Evolutionary conservation across 352 stramenopile species (phyloP), one percentile per base, ranked within the genome.

Genomic region (Halophytophthora polymorphica): DNA sequence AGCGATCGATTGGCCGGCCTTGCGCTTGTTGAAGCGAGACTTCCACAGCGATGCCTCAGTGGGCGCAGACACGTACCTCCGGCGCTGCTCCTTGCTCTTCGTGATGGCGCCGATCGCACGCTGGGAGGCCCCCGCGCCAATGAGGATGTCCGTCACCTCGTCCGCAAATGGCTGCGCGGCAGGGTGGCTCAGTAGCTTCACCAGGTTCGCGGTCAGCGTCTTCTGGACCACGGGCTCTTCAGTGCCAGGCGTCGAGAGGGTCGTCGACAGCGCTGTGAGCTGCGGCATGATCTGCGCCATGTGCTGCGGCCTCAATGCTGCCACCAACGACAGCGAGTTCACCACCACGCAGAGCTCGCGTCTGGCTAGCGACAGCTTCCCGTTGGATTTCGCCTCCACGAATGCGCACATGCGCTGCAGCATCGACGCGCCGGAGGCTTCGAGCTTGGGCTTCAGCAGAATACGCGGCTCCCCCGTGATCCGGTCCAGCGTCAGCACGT

Each of bases 41-140:
- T 70, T 69, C 11, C 75, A 72, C 42, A 93, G 53, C 21, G 79
- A 86, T 2, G 78, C 76, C 41, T 89, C 83, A 0, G 74, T 86
- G 1, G 79, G 79, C 18, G 79, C 79, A 14, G 74, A 81, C 8
- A 87, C 80, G 57, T 92, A 92, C 43, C 81, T 80, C 29, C 82
- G 71, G 4, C 82, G 70, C 29, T 80, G 77, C 40, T 87, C 75
- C 50, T 90, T 90, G 62, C 73, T 88, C 53, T 90, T 93, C 54
- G 66, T 88, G 59, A 89, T 82, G 2, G 83, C 83, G 28, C 77
- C 67, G 61, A 90, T 88, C 3, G 83, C 83, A 29, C 79, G 83
- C 53, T 88, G 77, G 17, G 77, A 87, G 5, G 81, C 75, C n/a
- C 77, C 70, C 1, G 86, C 61, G 2, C 71, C 70, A 51, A 90